Conservation (phyloP, 176 grass and related monocot species). For the Otatea glauca region DNA sequence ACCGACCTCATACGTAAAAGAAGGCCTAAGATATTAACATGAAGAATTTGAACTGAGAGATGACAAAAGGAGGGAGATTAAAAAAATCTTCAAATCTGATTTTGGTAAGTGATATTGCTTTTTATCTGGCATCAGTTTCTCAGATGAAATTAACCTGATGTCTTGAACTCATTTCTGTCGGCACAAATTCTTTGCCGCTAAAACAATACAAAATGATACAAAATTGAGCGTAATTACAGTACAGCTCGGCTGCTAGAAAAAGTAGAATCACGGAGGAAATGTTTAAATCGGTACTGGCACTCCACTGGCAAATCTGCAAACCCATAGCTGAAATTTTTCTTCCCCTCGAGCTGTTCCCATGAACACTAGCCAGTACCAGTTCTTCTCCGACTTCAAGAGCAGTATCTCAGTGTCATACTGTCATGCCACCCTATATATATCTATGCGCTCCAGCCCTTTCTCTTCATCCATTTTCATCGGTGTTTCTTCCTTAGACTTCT, state of each 20-base stretch:
- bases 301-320: conserved; percentile 19
- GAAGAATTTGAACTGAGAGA: neutral
- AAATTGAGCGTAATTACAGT: neutral
- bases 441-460: conserved; percentile 17
- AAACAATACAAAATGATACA: neutral
- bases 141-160: too few relatives aligned
- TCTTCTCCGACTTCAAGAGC: conserved; percentile 24
- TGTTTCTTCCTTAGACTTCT: conserved; percentile 17
- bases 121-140: neutral
- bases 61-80: neutral
- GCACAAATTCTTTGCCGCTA: neutral
- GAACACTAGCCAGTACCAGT: conserved; percentile 36
- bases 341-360: conserved; percentile 35
- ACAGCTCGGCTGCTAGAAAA: neutral
- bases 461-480: conserved; percentile 33
- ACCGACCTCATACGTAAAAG: neutral
- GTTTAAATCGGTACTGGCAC: conserved; percentile 16
- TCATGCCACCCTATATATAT: conserved; percentile 35
- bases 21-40: neutral
- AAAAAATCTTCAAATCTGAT: neutral
- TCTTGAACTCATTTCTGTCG: neutral
- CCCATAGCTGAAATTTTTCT: neutral
- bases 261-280: conserved; percentile 30
- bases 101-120: neutral
- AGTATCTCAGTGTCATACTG: neutral